A percentile compares a stretch with the other conserved stretches of the same genome.
Evolutionary conservation across 83 land plant species (phyloP).

Genomic region (Larix sibirica): DNA sequence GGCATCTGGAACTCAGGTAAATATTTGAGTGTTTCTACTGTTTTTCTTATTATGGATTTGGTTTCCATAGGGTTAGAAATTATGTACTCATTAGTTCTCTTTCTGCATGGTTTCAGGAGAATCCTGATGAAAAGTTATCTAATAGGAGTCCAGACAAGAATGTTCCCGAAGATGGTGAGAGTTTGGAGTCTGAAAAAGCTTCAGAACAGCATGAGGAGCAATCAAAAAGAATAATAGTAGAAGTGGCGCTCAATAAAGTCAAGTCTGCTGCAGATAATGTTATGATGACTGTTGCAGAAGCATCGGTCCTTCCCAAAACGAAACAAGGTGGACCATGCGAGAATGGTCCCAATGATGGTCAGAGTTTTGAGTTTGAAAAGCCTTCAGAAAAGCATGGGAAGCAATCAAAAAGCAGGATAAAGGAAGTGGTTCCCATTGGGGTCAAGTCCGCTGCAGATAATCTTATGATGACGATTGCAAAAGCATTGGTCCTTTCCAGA

Average conservation of each 20-base stretch:
- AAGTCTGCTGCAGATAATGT: background rate
- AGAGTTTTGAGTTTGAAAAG: background rate
- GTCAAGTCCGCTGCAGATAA: background rate
- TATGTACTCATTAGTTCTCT: too few relatives aligned
- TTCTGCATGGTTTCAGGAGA: too few relatives aligned
- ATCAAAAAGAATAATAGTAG: background rate
- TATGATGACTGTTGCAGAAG: background rate
- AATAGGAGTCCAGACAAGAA: too few relatives aligned
- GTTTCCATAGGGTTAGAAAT: too few relatives aligned
- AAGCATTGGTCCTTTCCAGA: background rate
- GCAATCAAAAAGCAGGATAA: background rate
- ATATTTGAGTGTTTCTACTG: background rate
- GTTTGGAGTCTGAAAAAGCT: too few relatives aligned
- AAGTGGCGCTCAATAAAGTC: background rate
- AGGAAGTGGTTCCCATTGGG: background rate
- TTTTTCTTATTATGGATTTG: too few relatives aligned
- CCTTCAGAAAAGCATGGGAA: background rate
- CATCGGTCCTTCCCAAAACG: background rate
- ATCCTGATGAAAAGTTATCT: too few relatives aligned
- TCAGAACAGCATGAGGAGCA: background rate
- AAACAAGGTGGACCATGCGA: background rate
- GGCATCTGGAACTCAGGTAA: background rate
- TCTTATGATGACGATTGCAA: background rate
- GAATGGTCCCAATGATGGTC: too few relatives aligned
- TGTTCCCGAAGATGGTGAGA: too few relatives aligned